These are phyloP conservation scores for Colletotrichum eremochloae DNA, from an alignment of 2,329 filamentous ascomycete species.

Conservation along the genomic window DNA sequence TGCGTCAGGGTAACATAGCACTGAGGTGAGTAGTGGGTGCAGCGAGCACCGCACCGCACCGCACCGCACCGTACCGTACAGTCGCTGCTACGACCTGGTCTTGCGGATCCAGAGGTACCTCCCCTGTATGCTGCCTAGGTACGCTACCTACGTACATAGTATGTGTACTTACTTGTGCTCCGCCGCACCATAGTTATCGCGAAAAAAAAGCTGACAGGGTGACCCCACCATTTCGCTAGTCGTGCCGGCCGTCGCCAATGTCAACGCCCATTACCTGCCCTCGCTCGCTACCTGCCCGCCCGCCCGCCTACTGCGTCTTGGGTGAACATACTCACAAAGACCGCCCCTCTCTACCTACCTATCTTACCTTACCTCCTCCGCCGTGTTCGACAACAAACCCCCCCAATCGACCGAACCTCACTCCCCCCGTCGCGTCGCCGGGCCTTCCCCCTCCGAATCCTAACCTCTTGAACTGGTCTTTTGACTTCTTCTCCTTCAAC, in stretches of 20 bases:
- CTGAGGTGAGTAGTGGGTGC: neutral
- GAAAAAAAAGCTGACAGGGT: slow-evolving; percentile 43
- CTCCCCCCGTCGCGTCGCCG: slow-evolving; percentile 22
- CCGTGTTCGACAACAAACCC: slow-evolving; percentile 14
- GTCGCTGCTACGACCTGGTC: slow-evolving; percentile 17
- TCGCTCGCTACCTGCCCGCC: slow-evolving; percentile 9
- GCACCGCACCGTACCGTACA: neutral
- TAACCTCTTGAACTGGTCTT: slow-evolving; percentile 32
- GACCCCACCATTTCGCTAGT: slow-evolving; percentile 40
- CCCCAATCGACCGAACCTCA: slow-evolving; percentile 14
- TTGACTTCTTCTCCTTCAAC: slow-evolving; percentile 36
- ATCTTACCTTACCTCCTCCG: neutral
- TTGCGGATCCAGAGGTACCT: slow-evolving; percentile 19
- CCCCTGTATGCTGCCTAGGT: slow-evolving; percentile 11
- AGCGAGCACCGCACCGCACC: neutral
- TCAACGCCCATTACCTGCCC: slow-evolving; percentile 29
- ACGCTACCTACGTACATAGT: too few species aligned
- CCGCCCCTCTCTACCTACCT: slow-evolving; percentile 37
- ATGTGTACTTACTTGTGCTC: slow-evolving; percentile 18
- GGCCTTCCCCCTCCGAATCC: slow-evolving; percentile 24
- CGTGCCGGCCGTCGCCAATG: slow-evolving; percentile 29
- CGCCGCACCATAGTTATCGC: slow-evolving; percentile 42
- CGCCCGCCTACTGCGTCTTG: slow-evolving; percentile 16
- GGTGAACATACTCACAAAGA: slow-evolving; percentile 37
- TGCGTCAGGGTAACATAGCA: slow-evolving; percentile 1